phyloP scores from a whole-genome alignment of 2,329 filamentous ascomycete species.

The Colletotrichum cuscutae region DNA sequence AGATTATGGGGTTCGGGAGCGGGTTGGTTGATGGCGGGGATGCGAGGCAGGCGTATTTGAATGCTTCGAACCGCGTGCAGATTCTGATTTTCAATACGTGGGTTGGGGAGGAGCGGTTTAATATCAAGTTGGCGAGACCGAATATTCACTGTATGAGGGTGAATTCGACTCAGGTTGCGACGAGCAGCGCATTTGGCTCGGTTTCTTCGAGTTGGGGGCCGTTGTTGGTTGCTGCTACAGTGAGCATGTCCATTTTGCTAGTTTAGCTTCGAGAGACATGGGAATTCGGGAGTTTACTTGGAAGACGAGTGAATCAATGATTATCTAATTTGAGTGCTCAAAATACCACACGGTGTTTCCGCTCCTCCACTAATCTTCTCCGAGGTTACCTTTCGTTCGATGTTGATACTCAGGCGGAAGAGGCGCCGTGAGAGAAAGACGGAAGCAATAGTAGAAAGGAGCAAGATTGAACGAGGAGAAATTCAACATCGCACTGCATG shows the following conservation, averaged over 20 bases:
- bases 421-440: too few relatives aligned
- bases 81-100: constrained; percentile 18
- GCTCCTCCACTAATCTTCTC: too few relatives aligned
- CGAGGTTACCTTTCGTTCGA: too few relatives aligned
- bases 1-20: background rate
- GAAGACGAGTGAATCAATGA: accelerated
- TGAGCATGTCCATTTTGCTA: background rate
- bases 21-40: background rate
- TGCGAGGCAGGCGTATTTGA: background rate
- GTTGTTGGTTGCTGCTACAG: background rate
- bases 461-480: too few relatives aligned
- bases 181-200: background rate
- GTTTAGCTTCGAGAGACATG: background rate
- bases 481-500: too few relatives aligned
- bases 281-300: too few relatives aligned
- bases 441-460: too few relatives aligned
- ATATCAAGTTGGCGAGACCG: background rate
- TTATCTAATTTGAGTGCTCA: too few relatives aligned
- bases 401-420: too few relatives aligned
- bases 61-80: constrained; percentile 2
- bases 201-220: background rate
- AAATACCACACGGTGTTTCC: accelerated
- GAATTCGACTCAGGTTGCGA: background rate
- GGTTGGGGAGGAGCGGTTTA: background rate
- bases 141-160: constrained; percentile 20